Conservation (phyloP, 441 rosid species). For the Kokia cookei region DNA sequence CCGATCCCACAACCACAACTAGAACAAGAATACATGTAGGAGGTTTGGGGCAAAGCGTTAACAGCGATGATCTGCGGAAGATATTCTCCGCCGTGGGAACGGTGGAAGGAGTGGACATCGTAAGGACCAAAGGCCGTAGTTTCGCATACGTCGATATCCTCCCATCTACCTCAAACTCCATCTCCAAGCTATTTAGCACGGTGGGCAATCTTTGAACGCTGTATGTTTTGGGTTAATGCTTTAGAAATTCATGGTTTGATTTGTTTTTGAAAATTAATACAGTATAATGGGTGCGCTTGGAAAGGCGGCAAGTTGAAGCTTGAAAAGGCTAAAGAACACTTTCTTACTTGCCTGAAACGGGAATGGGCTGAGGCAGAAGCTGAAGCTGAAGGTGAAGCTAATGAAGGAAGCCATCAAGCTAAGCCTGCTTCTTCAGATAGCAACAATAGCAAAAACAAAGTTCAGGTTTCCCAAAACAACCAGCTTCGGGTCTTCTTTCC, state of each 20-base stretch:
- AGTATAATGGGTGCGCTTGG: conserved; percentile 93
- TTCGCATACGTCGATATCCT: conserved; percentile 69
- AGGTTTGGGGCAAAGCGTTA: conserved; percentile 71
- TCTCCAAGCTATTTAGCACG: conserved; percentile 70
- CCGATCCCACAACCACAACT: neutral
- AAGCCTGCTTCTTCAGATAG: neutral
- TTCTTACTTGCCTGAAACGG: conserved; percentile 50
- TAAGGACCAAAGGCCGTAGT: conserved; percentile 81
- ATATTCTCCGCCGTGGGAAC: conserved; percentile 52
- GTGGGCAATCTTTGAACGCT: conserved; percentile 23
- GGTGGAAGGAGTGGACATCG: conserved; percentile 44
- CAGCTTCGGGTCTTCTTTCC: conserved; percentile 70
- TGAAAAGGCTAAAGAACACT: conserved; percentile 87
- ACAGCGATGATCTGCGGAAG: conserved; percentile 47
- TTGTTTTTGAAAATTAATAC: conserved; percentile 1
- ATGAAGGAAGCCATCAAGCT: neutral
- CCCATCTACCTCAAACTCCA: conserved; percentile 54
- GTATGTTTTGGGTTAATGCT: neutral
- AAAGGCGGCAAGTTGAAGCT: conserved; percentile 80
- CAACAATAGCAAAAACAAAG: conserved; percentile 8
- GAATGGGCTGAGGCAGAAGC: conserved; percentile 50
- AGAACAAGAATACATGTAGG: conserved; percentile 57
- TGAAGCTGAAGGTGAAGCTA: neutral
- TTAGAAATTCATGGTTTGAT: neutral
- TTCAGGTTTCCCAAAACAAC: conserved; percentile 11